Percentiles rank a stretch among this genome's conserved stretches.
phyloP scores from a whole-genome alignment of 2,329 filamentous ascomycete genomes.

The Calonectria hongkongensis region DNA sequence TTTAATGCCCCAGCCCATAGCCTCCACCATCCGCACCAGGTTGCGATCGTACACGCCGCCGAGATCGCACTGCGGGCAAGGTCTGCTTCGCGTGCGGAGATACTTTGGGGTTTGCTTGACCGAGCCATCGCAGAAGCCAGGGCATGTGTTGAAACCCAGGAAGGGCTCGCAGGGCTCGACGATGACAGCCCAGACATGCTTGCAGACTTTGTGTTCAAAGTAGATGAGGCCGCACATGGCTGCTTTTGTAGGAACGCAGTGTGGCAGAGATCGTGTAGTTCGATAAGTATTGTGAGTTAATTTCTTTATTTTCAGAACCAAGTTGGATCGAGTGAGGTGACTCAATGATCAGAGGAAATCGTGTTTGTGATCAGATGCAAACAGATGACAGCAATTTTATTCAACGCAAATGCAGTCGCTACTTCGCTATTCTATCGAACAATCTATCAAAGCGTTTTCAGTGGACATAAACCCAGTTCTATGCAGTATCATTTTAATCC shows the following conservation, averaged over 20 bases:
- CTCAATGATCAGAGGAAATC: not conserved
- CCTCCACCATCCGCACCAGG: slow-evolving; percentile 66
- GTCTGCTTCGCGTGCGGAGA: slow-evolving; percentile 60
- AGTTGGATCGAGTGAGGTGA: not conserved
- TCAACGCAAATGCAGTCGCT: slow-evolving; percentile 3
- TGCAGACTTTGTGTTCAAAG: slow-evolving; percentile 69
- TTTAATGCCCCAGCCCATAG: slow-evolving; percentile 66
- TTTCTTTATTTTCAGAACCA: not conserved
- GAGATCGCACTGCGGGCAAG: slow-evolving; percentile 66
- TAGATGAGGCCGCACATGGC: slow-evolving; percentile 70
- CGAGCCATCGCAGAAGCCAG: slow-evolving; percentile 62
- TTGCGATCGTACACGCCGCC: slow-evolving; percentile 68
- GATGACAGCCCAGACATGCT: slow-evolving; percentile 72
- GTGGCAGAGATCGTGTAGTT: no score
- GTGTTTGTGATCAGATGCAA: not conserved
- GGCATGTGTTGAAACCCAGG: slow-evolving; percentile 71
- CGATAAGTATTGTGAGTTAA: no score
- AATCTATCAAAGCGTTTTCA: slow-evolving; percentile 10
- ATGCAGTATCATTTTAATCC: slow-evolving; percentile 36
- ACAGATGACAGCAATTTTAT: slow-evolving; percentile 1
- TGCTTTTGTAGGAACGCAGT: not conserved
- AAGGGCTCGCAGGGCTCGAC: slow-evolving; percentile 67
- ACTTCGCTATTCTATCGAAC: slow-evolving; percentile 1
- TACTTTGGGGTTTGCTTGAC: slow-evolving; percentile 61
- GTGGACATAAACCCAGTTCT: slow-evolving; percentile 9